Conservation (phyloP, 495 filamentous ascomycete genomes). For the Penicillium antarcticum region DNA sequence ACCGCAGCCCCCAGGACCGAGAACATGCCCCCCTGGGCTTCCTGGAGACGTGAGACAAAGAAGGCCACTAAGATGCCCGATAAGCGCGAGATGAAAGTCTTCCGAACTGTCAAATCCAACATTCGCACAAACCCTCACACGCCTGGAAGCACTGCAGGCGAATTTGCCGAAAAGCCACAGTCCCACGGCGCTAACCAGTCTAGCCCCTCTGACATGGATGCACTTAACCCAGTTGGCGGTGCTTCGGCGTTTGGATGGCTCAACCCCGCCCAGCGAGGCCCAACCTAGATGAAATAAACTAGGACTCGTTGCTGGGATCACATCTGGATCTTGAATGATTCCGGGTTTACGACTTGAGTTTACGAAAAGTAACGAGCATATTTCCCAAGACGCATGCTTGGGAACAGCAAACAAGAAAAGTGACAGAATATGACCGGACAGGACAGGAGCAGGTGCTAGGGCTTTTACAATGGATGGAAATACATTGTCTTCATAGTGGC, state of each 20-base stretch:
- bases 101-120: slow-evolving; percentile 61
- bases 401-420: background rate
- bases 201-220: slow-evolving; percentile 26
- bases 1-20: slow-evolving; percentile 41
- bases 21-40: slow-evolving; percentile 56
- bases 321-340: slow-evolving; percentile 1
- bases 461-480: too few species aligned
- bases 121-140: slow-evolving; percentile 39
- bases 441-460: background rate
- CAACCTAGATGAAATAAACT: slow-evolving; percentile 29
- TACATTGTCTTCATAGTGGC: too few species aligned
- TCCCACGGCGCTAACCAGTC: slow-evolving; percentile 20
- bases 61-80: slow-evolving; percentile 40
- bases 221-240: slow-evolving; percentile 78
- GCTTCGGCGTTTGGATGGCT: slow-evolving; percentile 98
- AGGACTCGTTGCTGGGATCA: slow-evolving; percentile 8
- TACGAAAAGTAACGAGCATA: background rate
- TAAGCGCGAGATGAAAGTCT: slow-evolving; percentile 72
- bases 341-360: background rate
- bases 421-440: background rate
- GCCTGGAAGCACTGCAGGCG: slow-evolving; percentile 18
- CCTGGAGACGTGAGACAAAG: slow-evolving; percentile 63
- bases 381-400: too few species aligned
- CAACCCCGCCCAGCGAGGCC: slow-evolving; percentile 36
- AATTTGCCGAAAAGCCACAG: slow-evolving; percentile 19